Base-by-base conservation (phyloP, 164 flowering plant species). In the Echeveria elegans region DNA sequence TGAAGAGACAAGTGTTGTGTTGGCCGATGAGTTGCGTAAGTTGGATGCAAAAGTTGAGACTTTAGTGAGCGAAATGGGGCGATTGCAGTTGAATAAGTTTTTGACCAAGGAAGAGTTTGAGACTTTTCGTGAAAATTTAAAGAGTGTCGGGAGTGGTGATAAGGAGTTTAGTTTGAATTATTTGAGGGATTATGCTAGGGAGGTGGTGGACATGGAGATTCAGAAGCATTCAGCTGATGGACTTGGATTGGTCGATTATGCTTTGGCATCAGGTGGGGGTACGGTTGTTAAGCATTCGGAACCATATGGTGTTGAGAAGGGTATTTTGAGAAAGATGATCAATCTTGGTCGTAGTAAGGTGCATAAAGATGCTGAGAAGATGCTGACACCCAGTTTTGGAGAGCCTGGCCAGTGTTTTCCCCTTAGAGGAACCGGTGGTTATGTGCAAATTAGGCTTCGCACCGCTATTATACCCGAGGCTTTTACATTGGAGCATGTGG, bases 321-420 rank as follows among this genome's bases (percentile, higher is more conserved):
- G 70, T 18, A 71, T 63, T 73, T 82, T 81, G 83, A 68, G 74
- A 32, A 16, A 60, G 10, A 50, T 16, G 66, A 36, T 34, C 5
- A 34, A 34, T 34, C 37, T 34, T 34, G 37, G 38, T 11, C 66
- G 70, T 23, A 67, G 43, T 70, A 73, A 67, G 53, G 82, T 88
- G 69, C 82, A 80, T 56, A 23, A 24, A 11, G 71, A 79, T 72
- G 86, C 97, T 14, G 78, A 48, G 4, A 87, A 77, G 79, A 81
- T 91, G 88, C 63, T 91, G 76, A 77, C 29, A 29, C 97, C 97
- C 0, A 91, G 97, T 76, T 91, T 91, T 80, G 97, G 97, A 38
- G 86, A 89, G 81, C 97, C 97, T 21, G 97, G 97, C n/a, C 82
- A 85, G 72, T 91, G 97, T 68, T 91, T 88, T 64, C 75, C 97